Percentiles rank a stretch among this genome's conserved stretches.
phyloP scores from a whole-genome alignment of 192 early-diverging fungal genomes.

The Coemansia biformis region DNA sequence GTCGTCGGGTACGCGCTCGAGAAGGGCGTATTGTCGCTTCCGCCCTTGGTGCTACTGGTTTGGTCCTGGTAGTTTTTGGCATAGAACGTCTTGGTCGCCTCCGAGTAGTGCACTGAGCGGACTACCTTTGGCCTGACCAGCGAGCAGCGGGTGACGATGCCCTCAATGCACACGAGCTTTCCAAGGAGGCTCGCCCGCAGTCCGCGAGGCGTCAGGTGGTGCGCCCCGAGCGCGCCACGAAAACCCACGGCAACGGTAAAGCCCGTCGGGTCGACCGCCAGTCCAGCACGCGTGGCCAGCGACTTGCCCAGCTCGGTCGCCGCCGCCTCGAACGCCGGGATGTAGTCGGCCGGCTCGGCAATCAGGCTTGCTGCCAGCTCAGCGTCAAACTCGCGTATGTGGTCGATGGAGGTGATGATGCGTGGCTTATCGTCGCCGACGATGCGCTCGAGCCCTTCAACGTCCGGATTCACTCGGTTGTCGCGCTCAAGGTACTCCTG shows the following conservation, averaged over 20 bases:
- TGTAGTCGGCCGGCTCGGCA: constrained; percentile 69
- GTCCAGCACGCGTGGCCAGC: constrained; percentile 4
- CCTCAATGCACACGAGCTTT: constrained; percentile 88
- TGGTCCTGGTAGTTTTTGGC: constrained; percentile 84
- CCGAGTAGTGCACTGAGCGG: constrained; percentile 87
- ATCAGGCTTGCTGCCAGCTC: constrained; percentile 71
- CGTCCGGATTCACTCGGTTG: constrained; percentile 46
- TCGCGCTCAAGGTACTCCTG: constrained; percentile 50
- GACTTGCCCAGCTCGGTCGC: constrained; percentile 20
- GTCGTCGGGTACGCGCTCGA: constrained; percentile 85
- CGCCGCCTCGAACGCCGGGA: constrained; percentile 73
- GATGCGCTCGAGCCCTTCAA: constrained; percentile 25
- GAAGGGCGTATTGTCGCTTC: constrained; percentile 36
- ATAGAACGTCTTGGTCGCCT: constrained; percentile 73
- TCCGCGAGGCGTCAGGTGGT: constrained; percentile 82
- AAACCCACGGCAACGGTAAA: constrained; percentile 68
- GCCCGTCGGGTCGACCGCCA: constrained; percentile 10
- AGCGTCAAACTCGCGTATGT: constrained; percentile 70
- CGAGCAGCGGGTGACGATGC: constrained; percentile 96
- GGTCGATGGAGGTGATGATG: constrained; percentile 85
- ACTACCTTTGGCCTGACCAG: constrained; percentile 93
- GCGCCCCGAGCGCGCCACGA: constrained; percentile 86
- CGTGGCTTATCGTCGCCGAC: constrained; percentile 41
- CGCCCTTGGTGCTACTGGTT: constrained; percentile 61
- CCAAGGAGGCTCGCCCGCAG: constrained; percentile 75